Evolutionary conservation across 2,329 filamentous ascomycete species (phyloP).

Genomic region (Xylariaceae sp.): DNA sequence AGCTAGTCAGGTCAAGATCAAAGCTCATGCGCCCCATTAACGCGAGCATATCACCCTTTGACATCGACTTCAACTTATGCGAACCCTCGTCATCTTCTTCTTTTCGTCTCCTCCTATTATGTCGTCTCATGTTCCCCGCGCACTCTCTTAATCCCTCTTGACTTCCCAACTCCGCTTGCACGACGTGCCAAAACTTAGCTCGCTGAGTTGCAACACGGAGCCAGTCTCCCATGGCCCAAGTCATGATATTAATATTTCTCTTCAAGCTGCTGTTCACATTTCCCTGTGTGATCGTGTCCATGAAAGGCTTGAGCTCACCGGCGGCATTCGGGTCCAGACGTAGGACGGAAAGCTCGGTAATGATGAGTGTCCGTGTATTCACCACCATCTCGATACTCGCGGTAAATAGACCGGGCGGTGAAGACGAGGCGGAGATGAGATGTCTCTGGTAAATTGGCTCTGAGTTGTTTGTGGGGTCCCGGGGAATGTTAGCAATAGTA

Average conservation of each 20-base stretch:
- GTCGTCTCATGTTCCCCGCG: slow-evolving; percentile 31
- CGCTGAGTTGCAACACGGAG: slow-evolving; percentile 58
- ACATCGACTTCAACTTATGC: slow-evolving; percentile 13
- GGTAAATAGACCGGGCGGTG: slow-evolving; percentile 54
- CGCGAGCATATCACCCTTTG: slow-evolving; percentile 48
- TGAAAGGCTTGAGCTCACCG: slow-evolving; percentile 55
- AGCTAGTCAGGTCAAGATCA: slow-evolving; percentile 43
- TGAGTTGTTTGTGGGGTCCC: slow-evolving; percentile 20
- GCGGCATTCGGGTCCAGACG: slow-evolving; percentile 57
- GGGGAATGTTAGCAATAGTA: slow-evolving; percentile 45
- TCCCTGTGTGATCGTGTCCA: slow-evolving; percentile 41
- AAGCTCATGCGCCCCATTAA: slow-evolving; percentile 53
- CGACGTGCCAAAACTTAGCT: slow-evolving; percentile 60
- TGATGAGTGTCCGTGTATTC: slow-evolving; percentile 48
- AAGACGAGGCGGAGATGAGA: slow-evolving; percentile 50
- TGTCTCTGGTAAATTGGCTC: slow-evolving; percentile 51
- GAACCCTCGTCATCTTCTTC: slow-evolving; percentile 10
- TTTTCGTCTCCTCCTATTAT: neutral
- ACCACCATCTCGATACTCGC: slow-evolving; percentile 59
- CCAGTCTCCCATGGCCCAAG: slow-evolving; percentile 70
- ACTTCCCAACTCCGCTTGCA: slow-evolving; percentile 47
- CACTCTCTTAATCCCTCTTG: slow-evolving; percentile 32
- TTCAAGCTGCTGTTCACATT: slow-evolving; percentile 44
- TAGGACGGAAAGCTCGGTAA: slow-evolving; percentile 53
- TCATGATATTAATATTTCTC: slow-evolving; percentile 57